phyloP scores from a whole-genome alignment of 2,329 filamentous ascomycete genomes.

The Podosphaera aphanis region DNA sequence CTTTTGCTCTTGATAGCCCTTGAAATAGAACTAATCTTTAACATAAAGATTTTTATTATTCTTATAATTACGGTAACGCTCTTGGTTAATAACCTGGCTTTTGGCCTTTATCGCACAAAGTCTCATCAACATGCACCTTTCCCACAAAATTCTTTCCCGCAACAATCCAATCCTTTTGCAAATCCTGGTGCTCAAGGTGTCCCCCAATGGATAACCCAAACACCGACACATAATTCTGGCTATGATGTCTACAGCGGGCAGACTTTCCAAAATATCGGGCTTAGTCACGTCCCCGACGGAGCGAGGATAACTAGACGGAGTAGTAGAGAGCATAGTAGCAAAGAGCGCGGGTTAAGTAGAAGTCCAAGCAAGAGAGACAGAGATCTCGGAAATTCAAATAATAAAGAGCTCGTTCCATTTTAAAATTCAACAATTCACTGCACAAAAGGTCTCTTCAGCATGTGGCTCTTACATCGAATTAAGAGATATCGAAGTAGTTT shows the following conservation, averaged over 20 bases:
- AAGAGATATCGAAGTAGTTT: neutral
- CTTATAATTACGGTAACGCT: constrained; percentile 25
- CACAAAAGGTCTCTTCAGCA: neutral
- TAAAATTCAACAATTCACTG: neutral
- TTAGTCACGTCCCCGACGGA: constrained; percentile 10
- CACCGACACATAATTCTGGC: constrained; percentile 7
- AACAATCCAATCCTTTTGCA: constrained; percentile 1
- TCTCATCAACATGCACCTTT: constrained; percentile 10
- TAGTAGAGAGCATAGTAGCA: neutral
- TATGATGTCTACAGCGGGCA: constrained; percentile 8
- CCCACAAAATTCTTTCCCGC: constrained; percentile 3
- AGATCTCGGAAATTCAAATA: neutral
- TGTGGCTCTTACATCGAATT: neutral
- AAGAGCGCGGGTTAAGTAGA: constrained; percentile 4
- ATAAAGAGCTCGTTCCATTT: neutral
- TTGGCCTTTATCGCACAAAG: constrained; percentile 16
- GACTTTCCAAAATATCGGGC: constrained; percentile 11
- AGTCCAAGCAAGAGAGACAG: constrained; percentile 12
- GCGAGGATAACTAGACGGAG: constrained; percentile 5
- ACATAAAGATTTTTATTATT: constrained; percentile 26
- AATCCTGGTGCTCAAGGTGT: constrained; percentile 4
- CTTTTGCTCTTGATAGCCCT: neutral
- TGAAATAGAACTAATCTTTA: constrained; percentile 3
- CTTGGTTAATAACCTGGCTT: constrained; percentile 27
- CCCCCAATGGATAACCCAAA: constrained; percentile 13